Evolutionary conservation across 1,284 basidiomycete genomes (phyloP).

Genomic region (Leucoagaricus sp.): DNA sequence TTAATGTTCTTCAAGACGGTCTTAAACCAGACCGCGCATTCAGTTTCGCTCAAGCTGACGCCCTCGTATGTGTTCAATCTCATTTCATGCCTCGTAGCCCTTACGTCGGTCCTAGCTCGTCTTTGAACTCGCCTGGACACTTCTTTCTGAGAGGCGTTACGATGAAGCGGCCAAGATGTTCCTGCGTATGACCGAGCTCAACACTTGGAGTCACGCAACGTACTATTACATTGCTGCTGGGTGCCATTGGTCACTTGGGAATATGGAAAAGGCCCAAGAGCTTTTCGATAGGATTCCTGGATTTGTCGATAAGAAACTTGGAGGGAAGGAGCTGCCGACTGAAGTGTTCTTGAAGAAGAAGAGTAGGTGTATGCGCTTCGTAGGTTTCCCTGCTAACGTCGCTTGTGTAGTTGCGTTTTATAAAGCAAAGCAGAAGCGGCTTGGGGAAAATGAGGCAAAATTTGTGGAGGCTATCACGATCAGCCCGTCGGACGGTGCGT

Average conservation of each 20-base stretch:
- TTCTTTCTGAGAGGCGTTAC: conserved; percentile 64
- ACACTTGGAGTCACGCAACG: conserved; percentile 76
- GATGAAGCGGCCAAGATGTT: conserved; percentile 68
- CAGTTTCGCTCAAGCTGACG: conserved; percentile 71
- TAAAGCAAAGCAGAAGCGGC: conserved; percentile 60
- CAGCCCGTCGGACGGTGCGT: conserved; percentile 66
- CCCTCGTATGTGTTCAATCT: conserved; percentile 48
- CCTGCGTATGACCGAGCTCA: conserved; percentile 62
- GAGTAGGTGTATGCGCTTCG: conserved; percentile 35
- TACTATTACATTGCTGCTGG: conserved; percentile 77
- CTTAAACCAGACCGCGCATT: conserved; percentile 51
- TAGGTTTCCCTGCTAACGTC: neutral
- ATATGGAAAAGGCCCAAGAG: conserved; percentile 53
- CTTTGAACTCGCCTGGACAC: conserved; percentile 78
- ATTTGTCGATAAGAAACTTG: conserved; percentile 60
- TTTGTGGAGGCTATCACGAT: conserved; percentile 61
- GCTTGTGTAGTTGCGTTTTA: conserved; percentile 67
- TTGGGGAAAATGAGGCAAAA: conserved; percentile 49
- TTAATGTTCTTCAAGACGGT: conserved; percentile 59
- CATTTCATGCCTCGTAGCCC: neutral
- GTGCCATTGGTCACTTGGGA: conserved; percentile 57
- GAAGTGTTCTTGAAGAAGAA: conserved; percentile 78
- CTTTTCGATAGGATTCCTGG: conserved; percentile 65
- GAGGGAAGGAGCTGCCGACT: conserved; percentile 68
- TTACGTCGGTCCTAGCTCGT: conserved; percentile 46